Evolutionary conservation across 345 rosid species (phyloP).

Genomic region (Populus deltoides): DNA sequence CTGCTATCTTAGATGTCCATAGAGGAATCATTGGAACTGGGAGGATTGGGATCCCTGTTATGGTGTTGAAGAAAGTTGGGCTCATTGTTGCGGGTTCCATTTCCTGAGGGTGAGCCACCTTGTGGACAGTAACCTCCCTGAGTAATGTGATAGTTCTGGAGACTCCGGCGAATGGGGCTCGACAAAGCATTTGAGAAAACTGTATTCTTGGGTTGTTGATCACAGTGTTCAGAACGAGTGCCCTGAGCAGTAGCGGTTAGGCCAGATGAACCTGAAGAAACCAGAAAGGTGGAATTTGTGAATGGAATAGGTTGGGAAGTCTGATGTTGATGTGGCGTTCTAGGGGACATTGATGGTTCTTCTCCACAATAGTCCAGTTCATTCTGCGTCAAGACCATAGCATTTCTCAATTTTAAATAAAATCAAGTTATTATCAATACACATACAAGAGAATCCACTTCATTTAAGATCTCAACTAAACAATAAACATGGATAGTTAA

Average conservation of each 20-base stretch:
- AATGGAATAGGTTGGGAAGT: conserved; percentile 48
- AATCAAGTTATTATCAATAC: not conserved
- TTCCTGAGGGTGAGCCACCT: conserved; percentile 40
- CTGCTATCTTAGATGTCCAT: conserved; percentile 54
- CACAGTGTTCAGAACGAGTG: conserved; percentile 52
- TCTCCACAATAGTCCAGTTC: conserved; percentile 67
- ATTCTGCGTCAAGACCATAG: conserved; percentile 43
- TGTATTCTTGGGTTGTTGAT: conserved; percentile 70
- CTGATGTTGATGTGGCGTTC: conserved; percentile 52
- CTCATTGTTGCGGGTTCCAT: conserved; percentile 42
- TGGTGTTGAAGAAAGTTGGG: conserved; percentile 45
- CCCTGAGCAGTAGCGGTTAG: conserved; percentile 42
- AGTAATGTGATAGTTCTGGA: conserved; percentile 62
- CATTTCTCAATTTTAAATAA: not conserved
- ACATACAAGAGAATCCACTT: not conserved
- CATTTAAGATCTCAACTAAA: not conserved
- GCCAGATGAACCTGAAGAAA: conserved; percentile 59
- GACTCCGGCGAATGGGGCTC: conserved; percentile 68
- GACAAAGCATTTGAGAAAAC: conserved; percentile 86
- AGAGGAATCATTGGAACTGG: conserved; percentile 69
- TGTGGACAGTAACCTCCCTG: conserved; percentile 57
- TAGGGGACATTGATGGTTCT: conserved; percentile 62
- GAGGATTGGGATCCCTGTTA: conserved; percentile 60
- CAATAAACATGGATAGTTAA: not conserved
- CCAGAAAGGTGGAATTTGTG: conserved; percentile 37